Percentiles rank a stretch among this genome's conserved stretches.
Conservation (phyloP, 768 basidiomycete species). For the Rhodotorula graminis region DNA sequence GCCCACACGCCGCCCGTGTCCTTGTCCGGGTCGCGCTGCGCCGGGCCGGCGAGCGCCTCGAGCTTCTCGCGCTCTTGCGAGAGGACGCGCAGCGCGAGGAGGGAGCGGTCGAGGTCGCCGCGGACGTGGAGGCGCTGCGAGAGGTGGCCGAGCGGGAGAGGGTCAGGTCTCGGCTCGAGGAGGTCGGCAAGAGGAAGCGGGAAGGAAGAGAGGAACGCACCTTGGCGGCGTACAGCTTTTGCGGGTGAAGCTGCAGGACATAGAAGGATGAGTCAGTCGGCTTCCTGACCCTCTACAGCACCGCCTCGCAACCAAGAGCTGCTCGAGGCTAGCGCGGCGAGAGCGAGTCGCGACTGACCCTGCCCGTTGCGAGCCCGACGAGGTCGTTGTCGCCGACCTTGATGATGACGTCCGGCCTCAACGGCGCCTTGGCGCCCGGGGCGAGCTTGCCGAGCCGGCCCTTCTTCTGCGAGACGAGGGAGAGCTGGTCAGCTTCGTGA, state of each 20-base stretch:
- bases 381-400: conserved; percentile 18
- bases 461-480: conserved; percentile 7
- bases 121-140: neutral
- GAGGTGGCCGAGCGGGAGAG: too few species aligned
- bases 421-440: neutral
- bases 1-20: neutral
- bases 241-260: conserved; percentile 11
- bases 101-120: conserved; percentile 1
- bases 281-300: too few species aligned
- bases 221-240: conserved; percentile 34
- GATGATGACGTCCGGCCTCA: conserved; percentile 27
- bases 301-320: too few species aligned
- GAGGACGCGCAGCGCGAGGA: conserved; percentile 11
- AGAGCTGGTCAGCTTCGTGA: neutral
- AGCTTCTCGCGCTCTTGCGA: conserved; percentile 24
- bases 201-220: conserved; percentile 1
- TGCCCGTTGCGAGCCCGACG: conserved; percentile 30
- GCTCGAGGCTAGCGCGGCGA: too few species aligned
- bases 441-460: conserved; percentile 6
- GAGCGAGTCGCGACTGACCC: neutral
- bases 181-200: neutral
- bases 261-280: neutral
- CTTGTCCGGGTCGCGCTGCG: neutral
- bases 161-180: neutral
- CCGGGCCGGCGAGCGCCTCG: conserved; percentile 9